These are phyloP conservation scores for Cantharellus cinnabarinus DNA, from an alignment of 768 basidiomycete genomes.

Conservation along the genomic window DNA sequence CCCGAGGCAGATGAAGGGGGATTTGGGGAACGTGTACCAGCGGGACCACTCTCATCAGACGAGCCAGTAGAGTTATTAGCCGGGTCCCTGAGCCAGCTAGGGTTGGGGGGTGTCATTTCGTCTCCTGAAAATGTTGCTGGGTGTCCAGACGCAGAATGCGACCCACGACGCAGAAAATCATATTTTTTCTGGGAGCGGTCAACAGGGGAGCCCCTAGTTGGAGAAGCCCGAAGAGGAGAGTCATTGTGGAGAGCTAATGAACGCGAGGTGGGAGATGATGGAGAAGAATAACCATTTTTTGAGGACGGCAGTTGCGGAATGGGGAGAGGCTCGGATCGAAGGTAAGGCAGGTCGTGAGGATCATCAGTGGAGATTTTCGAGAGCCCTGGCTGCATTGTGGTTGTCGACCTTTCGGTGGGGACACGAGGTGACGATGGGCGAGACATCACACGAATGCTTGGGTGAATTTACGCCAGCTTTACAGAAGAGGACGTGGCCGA, in stretches of 20 bases:
- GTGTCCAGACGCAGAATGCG: constrained; percentile 1
- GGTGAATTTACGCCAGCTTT: too few species aligned
- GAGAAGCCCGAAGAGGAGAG: background rate
- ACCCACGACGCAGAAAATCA: background rate
- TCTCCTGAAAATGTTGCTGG: background rate
- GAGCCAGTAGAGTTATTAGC: background rate
- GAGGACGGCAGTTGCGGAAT: background rate
- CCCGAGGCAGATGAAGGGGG: constrained; percentile 1
- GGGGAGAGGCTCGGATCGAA: background rate
- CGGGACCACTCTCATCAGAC: background rate
- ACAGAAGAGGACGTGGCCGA: too few species aligned
- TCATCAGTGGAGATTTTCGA: background rate
- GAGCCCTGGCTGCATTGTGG: background rate
- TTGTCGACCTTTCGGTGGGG: background rate
- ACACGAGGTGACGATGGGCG: constrained; percentile 1
- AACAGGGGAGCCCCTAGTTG: background rate
- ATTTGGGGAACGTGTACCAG: constrained; percentile 18
- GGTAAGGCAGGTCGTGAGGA: constrained; percentile 1
- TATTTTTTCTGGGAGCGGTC: background rate
- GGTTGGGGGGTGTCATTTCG: background rate
- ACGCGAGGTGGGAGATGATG: background rate
- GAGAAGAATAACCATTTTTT: background rate
- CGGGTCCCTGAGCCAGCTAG: background rate
- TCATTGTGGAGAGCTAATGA: background rate
- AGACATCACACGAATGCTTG: background rate